phyloP scores from a whole-genome alignment of 1,284 basidiomycete genomes.

The Thecaphora thlaspeos region DNA sequence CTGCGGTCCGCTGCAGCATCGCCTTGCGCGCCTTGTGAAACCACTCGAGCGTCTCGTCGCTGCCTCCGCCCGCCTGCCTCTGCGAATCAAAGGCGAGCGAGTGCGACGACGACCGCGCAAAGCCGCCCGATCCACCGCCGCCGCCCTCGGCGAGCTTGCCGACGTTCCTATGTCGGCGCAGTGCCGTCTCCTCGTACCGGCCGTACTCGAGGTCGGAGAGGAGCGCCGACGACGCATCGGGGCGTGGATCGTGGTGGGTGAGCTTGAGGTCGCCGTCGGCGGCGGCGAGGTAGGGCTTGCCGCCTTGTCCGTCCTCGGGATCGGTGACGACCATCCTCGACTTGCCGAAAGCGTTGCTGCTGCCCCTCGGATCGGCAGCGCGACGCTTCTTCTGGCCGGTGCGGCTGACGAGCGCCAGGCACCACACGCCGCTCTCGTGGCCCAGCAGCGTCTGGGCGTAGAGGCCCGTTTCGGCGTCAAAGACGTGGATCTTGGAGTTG shows the following conservation, averaged over 20 bases:
- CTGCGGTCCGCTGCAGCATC: constrained; percentile 9
- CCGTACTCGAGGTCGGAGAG: constrained; percentile 10
- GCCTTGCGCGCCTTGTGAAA: constrained; percentile 39
- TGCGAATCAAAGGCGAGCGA: not conserved
- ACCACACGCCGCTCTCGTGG: constrained; percentile 89
- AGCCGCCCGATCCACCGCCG: not conserved
- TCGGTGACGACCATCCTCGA: constrained; percentile 38
- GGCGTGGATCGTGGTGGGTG: constrained; percentile 40
- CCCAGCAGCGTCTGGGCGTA: constrained; percentile 76
- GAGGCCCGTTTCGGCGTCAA: constrained; percentile 76
- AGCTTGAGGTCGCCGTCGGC: constrained; percentile 38
- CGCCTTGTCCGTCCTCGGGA: constrained; percentile 34
- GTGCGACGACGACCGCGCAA: not conserved
- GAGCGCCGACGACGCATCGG: constrained; percentile 27
- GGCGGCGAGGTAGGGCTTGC: constrained; percentile 31
- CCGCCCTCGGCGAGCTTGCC: not conserved
- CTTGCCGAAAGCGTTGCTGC: constrained; percentile 7
- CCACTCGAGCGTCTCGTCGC: constrained; percentile 38
- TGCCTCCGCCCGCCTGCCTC: constrained; percentile 1
- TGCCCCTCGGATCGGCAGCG: no score
- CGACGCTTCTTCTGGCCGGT: constrained; percentile 10
- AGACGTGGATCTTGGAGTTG: constrained; percentile 82
- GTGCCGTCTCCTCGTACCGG: not conserved
- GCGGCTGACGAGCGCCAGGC: constrained; percentile 68
- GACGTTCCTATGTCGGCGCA: not conserved